Base-by-base conservation (phyloP, 208 protist species). In the Trypanosoma conorhini region DNA sequence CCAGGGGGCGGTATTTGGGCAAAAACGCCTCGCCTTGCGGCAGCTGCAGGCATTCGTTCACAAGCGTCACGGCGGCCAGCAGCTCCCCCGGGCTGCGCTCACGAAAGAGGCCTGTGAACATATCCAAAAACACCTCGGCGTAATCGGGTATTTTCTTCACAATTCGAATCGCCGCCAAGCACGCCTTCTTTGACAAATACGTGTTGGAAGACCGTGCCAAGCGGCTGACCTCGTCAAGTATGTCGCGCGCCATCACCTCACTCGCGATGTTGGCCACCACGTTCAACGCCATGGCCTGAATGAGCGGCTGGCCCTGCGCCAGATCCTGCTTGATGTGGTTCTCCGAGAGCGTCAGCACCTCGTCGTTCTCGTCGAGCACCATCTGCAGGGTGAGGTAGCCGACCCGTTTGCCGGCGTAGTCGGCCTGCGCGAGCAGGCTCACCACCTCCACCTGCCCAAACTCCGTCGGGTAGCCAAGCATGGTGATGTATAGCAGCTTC, bases 381-480 rank as follows among this genome's bases (percentile, higher is more conserved):
- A 99, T 76, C 44, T 95, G 88, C 8, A 98, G 77, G 10, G 97
- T 94, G 0, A 99, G 85, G 72, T 99, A 99, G 28, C 98, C 98
- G 35, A 99, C 95, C 26, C 98, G 89, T 82, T 99, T 99, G 22
- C 99, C 98, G 2, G 92, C 93, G 73, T 98, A 99, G 51, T 98
- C 97, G 2, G 68, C 52, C 38, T 96, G 95, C 12, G 97, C 91
- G 9, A 99, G 79, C 10, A 99, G 89, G 26, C 99, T 97, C 21
- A 99, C 82, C 51, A 98, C 98, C 81, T 99, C 98, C 74, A 99
- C 97, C 81, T 99, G 98, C 0, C 99, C 99, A 89, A 99, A 99
- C 81, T 99, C 99, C 4, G 99, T 92, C 5, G 99, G 96, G 81
- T 99, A 99, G 21, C 99, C 99, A 0, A 99, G 85, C 87, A 99